phyloP scores from a whole-genome alignment of 1,284 basidiomycete species.

The Neotropicomus parvogracilis region DNA sequence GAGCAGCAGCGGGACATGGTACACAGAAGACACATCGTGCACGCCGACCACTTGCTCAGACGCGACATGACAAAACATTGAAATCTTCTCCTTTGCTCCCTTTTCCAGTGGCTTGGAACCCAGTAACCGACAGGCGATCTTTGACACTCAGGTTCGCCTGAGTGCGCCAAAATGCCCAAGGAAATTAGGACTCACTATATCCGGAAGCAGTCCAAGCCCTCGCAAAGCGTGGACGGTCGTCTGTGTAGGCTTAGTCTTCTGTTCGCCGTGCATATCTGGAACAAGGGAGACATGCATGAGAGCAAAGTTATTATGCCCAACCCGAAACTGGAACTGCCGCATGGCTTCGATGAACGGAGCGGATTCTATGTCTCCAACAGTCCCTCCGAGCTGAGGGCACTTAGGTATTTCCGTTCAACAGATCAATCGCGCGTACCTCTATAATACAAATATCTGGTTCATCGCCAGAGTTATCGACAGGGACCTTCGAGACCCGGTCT shows the following conservation, averaged over 20 bases:
- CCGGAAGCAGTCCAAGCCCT: conserved; percentile 90
- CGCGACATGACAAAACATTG: conserved; percentile 98
- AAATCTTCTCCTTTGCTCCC: conserved; percentile 92
- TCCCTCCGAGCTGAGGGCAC: conserved; percentile 78
- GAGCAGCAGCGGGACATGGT: conserved; percentile 94
- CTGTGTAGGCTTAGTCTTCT: conserved; percentile 99
- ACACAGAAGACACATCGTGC: conserved; percentile 95
- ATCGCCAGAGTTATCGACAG: conserved; percentile 92
- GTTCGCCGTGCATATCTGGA: conserved; percentile 96
- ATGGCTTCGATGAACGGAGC: conserved; percentile 98
- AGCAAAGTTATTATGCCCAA: conserved; percentile 96
- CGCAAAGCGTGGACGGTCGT: conserved; percentile 94
- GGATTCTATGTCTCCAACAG: conserved; percentile 94
- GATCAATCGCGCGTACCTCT: conserved; percentile 54
- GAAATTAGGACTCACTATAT: conserved; percentile 62
- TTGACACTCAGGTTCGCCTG: neutral
- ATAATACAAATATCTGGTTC: conserved; percentile 97
- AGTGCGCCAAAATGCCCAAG: neutral
- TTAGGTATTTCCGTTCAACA: conserved; percentile 7
- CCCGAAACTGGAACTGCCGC: conserved; percentile 99
- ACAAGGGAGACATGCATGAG: conserved; percentile 98
- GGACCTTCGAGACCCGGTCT: conserved; percentile 88
- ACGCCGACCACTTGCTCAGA: conserved; percentile 94
- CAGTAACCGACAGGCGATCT: conserved; percentile 91
- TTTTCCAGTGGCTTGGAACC: conserved; percentile 72